Base-by-base conservation (phyloP, 2,329 filamentous ascomycete genomes). In the Pseudogymnoascus verrucosus region DNA sequence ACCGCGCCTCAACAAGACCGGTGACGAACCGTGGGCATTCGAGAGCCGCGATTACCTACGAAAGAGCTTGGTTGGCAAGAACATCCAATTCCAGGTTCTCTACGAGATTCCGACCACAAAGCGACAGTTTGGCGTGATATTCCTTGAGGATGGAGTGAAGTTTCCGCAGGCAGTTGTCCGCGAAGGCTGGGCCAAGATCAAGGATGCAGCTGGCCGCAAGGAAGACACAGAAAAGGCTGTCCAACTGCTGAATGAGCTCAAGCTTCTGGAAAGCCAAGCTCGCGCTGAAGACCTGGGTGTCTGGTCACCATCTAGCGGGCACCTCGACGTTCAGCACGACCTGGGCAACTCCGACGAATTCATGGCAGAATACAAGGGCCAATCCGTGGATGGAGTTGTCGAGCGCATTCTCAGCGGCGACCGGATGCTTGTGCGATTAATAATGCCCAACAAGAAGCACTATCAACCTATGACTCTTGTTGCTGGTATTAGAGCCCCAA, bases 21-120 rank as follows among this genome's bases (percentile, higher is more conserved):
- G 90, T 64, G 93, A 97, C 72, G 93, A 97, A 83, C 87, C 89
- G 39, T 96, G 89, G 73, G 92, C 91, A 64, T 99, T 97, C 77
- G 89, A 95, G 77, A 96, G 95, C 65, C 91, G 95, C 73, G 95
- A 99, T 77, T 95, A 90, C 75, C 84, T 99, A 66, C 89, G 95
- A 72, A 87, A 89, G 69, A 81, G 93, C 61, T 83, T 89, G 42
- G 89, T 98, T 64, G 93, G 93, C 73, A 96, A 96, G 77, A 84
- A 88, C 28, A 82, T 99, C 67, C 87, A 93, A 70, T 96, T 93
- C 80, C 86, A 86, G 65, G 82, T 96, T 47, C 82, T 93, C 62
- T 98, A 99, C 79, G 90, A 89, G 65, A 89, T 98, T 65, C 92
- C 93, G 14, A 89, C 87, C 63, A 89, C 86, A 47, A 88, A 90